Conservation (phyloP, 768 basidiomycete genomes). For the Lentinus brumalis region DNA sequence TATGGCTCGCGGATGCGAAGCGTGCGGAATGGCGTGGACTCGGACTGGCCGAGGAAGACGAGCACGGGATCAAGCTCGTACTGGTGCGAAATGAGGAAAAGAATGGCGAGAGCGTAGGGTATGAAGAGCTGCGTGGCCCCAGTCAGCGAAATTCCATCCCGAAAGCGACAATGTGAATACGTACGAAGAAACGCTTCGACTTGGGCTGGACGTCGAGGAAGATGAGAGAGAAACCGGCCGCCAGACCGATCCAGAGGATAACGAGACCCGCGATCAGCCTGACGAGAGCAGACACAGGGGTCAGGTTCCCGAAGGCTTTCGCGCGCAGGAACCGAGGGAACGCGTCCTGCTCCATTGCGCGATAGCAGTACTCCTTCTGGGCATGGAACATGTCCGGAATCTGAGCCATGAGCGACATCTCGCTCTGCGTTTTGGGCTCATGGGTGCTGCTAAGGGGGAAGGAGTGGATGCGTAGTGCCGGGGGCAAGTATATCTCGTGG, state of each 20-base stretch:
- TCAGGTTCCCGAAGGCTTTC: conserved; percentile 98
- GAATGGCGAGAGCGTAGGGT: conserved; percentile 86
- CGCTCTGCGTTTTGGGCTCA: conserved; percentile 69
- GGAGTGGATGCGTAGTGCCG: conserved; percentile 84
- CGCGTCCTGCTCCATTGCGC: conserved; percentile 94
- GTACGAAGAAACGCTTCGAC: conserved; percentile 90
- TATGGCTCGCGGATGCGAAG: conserved; percentile 92
- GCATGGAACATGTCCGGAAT: conserved; percentile 96
- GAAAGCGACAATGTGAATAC: conserved; percentile 37
- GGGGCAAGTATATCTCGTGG: conserved; percentile 97
- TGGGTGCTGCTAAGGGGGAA: conserved; percentile 82
- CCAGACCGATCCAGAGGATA: conserved; percentile 92
- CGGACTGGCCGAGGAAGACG: conserved; percentile 90
- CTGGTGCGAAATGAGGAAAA: conserved; percentile 92
- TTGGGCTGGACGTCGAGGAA: conserved; percentile 94
- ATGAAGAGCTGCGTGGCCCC: conserved; percentile 73
- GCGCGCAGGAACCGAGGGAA: conserved; percentile 93
- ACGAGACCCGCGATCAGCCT: conserved; percentile 84
- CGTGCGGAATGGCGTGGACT: conserved; percentile 96
- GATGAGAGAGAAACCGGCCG: conserved; percentile 85
- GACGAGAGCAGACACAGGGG: conserved; percentile 86
- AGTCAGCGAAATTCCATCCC: conserved; percentile 8
- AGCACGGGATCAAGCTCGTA: conserved; percentile 97
- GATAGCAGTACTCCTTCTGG: conserved; percentile 97
- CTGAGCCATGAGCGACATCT: conserved; percentile 79